Percentiles rank a stretch among this genome's conserved stretches.
These are phyloP conservation scores for Hypoxylon sp. DNA, from an alignment of 2,329 filamentous ascomycete genomes.

Conservation along the genomic window DNA sequence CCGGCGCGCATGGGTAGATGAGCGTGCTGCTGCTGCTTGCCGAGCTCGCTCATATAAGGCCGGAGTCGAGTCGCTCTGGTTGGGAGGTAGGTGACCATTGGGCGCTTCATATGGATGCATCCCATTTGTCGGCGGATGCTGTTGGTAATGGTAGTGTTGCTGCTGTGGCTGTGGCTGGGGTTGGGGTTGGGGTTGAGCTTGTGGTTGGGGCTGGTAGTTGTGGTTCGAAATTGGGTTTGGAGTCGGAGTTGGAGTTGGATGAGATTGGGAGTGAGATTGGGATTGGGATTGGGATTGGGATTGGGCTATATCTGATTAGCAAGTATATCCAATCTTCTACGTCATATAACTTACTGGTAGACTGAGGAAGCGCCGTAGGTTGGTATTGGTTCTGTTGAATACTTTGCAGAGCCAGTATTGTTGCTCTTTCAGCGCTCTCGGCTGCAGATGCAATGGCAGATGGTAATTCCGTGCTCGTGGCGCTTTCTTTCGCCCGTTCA, in stretches of 20 bases:
- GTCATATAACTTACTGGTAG: constrained; percentile 39
- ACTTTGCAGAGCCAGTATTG: constrained; percentile 50
- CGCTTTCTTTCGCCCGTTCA: constrained; percentile 46
- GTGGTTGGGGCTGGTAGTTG: constrained; percentile 1
- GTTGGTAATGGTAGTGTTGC: constrained; percentile 47
- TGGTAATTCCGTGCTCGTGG: constrained; percentile 45
- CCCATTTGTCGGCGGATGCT: constrained; percentile 36
- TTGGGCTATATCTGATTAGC: constrained; percentile 42
- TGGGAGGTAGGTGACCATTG: constrained; percentile 62
- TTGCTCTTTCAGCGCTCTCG: constrained; percentile 51
- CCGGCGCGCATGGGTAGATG: constrained; percentile 64
- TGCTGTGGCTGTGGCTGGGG: constrained; percentile 37
- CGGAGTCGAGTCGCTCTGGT: constrained; percentile 66
- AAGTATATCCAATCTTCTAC: not conserved
- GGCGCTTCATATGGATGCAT: constrained; percentile 41
- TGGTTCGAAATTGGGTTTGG: constrained; percentile 32
- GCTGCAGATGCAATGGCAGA: constrained; percentile 48
- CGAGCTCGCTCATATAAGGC: constrained; percentile 69
- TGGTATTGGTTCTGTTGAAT: constrained; percentile 52
- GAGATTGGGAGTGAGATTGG: constrained; percentile 36
- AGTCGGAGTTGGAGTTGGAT: constrained; percentile 32
- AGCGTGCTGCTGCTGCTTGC: constrained; percentile 69
- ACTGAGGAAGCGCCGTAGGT: constrained; percentile 48
- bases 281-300: constrained; percentile 33
- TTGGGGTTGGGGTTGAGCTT: not conserved